A percentile compares a stretch with the other conserved stretches of the same genome.
Evolutionary conservation across 139 green algal genomes (phyloP).

Genomic region (Chlamydomonas sp.): DNA sequence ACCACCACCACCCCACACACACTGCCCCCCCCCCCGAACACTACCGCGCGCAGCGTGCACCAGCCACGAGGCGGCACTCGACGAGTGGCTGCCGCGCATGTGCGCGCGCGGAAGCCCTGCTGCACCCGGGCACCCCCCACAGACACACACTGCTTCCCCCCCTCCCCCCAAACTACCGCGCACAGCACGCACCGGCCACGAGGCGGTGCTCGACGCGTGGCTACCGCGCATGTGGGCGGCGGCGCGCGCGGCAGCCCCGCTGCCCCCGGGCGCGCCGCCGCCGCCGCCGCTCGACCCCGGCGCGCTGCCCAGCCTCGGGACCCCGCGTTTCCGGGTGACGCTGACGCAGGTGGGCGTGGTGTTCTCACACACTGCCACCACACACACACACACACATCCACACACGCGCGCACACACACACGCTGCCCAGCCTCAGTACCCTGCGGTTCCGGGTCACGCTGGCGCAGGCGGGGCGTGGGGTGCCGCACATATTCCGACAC

Average conservation of each 20-base stretch:
- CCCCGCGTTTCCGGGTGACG: too few species aligned
- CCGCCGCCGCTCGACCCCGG: background rate
- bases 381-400: background rate
- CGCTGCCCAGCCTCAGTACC: background rate
- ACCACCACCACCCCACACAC: background rate
- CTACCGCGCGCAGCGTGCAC: constrained; percentile 41
- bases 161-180: too few species aligned
- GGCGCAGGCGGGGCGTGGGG: too few species aligned
- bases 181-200: constrained; percentile 69
- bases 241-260: background rate
- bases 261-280: background rate
- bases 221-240: constrained; percentile 62
- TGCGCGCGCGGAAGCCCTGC: constrained; percentile 37
- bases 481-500: too few species aligned
- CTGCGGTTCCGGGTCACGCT: too few species aligned
- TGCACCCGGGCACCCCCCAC: background rate
- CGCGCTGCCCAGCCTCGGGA: background rate
- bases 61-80: constrained; percentile 83
- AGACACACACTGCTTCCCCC: background rate
- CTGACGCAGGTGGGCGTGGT: too few species aligned
- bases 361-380: constrained; percentile 2
- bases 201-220: constrained; percentile 85
- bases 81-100: constrained; percentile 75
- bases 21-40: background rate
- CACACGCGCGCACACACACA: background rate